Evolutionary conservation across 1,139 yeast genomes (phyloP).

Genomic region (Sugiyamaella neomexicana): DNA sequence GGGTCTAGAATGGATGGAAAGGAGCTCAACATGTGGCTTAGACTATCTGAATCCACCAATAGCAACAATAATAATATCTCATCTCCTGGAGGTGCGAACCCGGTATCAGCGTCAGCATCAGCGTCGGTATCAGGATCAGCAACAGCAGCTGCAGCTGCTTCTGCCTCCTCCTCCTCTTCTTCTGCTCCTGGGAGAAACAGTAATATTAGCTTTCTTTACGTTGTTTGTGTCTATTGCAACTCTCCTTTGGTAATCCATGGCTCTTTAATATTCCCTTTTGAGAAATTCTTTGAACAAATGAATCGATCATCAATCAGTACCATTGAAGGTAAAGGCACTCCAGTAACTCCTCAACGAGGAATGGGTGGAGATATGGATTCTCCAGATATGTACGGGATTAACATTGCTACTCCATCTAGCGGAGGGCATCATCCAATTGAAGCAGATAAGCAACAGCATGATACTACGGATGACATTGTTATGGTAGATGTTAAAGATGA

Average conservation of each 20-base stretch:
- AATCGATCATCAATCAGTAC: constrained; percentile 5
- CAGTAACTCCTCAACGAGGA: constrained; percentile 39
- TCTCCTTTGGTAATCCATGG: constrained; percentile 56
- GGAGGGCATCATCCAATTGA: constrained; percentile 27
- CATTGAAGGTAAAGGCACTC: constrained; percentile 25
- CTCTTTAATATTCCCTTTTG: constrained; percentile 36
- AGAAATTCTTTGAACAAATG: constrained; percentile 17
- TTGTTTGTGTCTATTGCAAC: constrained; percentile 68
- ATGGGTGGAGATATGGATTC: constrained; percentile 33
- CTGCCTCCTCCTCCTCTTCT: background rate
- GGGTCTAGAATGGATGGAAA: constrained; percentile 39
- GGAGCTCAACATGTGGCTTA: constrained; percentile 39
- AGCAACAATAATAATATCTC: background rate
- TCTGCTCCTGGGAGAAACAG: constrained; percentile 34
- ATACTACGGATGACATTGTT: constrained; percentile 28
- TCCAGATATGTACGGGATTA: constrained; percentile 45
- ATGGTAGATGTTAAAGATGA: constrained; percentile 45
- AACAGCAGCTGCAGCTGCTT: too few relatives aligned
- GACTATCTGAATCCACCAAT: constrained; percentile 26
- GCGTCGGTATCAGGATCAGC: too few relatives aligned
- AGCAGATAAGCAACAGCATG: constrained; percentile 22
- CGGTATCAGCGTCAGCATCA: too few relatives aligned
- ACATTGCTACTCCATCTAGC: constrained; percentile 38
- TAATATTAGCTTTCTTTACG: constrained; percentile 61
- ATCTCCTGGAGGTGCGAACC: background rate